Percentiles rank a stretch among this genome's conserved stretches.
phyloP scores from a whole-genome alignment of 2,329 filamentous ascomycete species.

The Colletotrichum karsti region DNA sequence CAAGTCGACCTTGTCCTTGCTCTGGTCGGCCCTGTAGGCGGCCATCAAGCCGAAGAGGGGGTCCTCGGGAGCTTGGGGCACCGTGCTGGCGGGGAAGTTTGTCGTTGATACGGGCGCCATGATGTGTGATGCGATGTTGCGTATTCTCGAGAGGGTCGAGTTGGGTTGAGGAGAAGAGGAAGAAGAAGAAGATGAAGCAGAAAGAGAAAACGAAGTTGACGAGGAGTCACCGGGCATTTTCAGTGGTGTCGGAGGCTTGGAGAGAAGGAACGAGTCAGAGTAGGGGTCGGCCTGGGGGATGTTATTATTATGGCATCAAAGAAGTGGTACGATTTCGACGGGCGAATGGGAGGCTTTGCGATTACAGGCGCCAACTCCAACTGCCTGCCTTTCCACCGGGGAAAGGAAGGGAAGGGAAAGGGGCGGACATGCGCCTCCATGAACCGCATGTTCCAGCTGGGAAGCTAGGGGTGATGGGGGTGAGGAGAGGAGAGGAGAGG shows the following conservation, averaged over 20 bases:
- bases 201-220: conserved; percentile 43
- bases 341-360: conserved; percentile 29
- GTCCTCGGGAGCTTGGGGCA: conserved; percentile 93
- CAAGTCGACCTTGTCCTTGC: conserved; percentile 87
- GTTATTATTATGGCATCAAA: conserved; percentile 29
- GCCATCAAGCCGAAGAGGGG: conserved; percentile 93
- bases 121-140: conserved; percentile 70
- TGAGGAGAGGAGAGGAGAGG: too few relatives aligned
- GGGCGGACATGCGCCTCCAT: conserved; percentile 23
- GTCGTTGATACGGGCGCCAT: conserved; percentile 72
- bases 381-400: not conserved
- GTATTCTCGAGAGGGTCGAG: conserved; percentile 59
- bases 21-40: conserved; percentile 83
- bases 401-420: not conserved
- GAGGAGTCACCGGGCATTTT: conserved; percentile 38
- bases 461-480: not conserved
- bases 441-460: conserved; percentile 2
- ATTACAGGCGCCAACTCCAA: conserved; percentile 24
- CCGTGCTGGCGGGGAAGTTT: conserved; percentile 77
- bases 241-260: conserved; percentile 28
- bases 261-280: conserved; percentile 23
- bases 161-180: conserved; percentile 49
- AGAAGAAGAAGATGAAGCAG: conserved; percentile 34
- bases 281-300: conserved; percentile 16
- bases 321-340: conserved; percentile 28